Evolutionary conservation across 2,329 filamentous ascomycete genomes (phyloP).

Genomic region (Thermomyces lanuginosus): DNA sequence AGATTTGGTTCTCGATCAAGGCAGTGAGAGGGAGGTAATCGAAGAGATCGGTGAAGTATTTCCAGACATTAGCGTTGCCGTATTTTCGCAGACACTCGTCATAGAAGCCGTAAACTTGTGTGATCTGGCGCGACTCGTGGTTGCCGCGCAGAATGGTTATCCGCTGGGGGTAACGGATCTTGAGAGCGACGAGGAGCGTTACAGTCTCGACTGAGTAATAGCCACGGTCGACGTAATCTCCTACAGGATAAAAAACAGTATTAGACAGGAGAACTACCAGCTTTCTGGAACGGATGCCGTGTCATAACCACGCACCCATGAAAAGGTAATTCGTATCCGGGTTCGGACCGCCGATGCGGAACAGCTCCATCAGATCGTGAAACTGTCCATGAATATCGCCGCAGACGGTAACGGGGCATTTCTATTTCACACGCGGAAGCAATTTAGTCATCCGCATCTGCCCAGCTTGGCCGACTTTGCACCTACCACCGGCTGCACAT

Average conservation of each 20-base stretch:
- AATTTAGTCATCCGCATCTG: conserved; percentile 7
- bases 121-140: conserved; percentile 97
- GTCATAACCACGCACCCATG: conserved; percentile 59
- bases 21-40: conserved; percentile 95
- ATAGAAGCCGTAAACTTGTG: conserved; percentile 98
- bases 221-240: conserved; percentile 95
- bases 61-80: conserved; percentile 98
- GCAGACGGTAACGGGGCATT: conserved; percentile 97
- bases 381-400: conserved; percentile 99
- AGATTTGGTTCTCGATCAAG: conserved; percentile 97
- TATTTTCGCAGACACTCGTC: conserved; percentile 98
- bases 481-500: conserved; percentile 93
- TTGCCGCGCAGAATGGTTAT: conserved; percentile 98
- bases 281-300: too few species aligned
- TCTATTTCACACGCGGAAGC: conserved; percentile 39
- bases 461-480: conserved; percentile 4
- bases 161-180: conserved; percentile 93
- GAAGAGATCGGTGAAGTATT: conserved; percentile 97
- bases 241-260: conserved; percentile 30
- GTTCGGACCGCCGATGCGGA: conserved; percentile 95
- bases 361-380: conserved; percentile 97
- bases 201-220: conserved; percentile 99
- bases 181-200: conserved; percentile 85
- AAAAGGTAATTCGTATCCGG: conserved; percentile 99
- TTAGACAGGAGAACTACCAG: conserved; percentile 5